Percentiles rank a stretch among this genome's conserved stretches.
phyloP scores from a whole-genome alignment of 164 flowering plant genomes.

The Aristolochia fimbriata region DNA sequence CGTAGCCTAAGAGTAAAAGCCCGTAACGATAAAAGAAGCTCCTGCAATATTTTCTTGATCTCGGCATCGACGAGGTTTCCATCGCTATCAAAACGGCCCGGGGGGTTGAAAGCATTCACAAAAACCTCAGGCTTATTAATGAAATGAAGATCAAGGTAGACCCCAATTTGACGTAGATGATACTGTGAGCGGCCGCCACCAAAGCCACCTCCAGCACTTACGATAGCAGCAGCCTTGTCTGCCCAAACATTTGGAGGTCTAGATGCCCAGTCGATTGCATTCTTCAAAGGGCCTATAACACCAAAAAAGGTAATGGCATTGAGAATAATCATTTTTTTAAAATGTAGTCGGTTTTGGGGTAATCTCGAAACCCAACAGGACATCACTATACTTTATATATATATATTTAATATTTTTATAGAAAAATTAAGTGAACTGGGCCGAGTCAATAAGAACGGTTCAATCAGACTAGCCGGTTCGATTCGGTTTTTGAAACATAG shows the following conservation, averaged over 20 bases:
- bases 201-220: conserved; percentile 55
- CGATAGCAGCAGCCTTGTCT: conserved; percentile 77
- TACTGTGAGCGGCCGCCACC: conserved; percentile 62
- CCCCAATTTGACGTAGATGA: conserved; percentile 85
- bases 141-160: conserved; percentile 76
- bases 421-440: too few relatives aligned
- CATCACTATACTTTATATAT: too few relatives aligned
- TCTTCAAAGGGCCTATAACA: conserved; percentile 48
- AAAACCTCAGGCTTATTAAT: conserved; percentile 72
- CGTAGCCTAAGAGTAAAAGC: conserved; percentile 48
- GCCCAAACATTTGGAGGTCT: conserved; percentile 84
- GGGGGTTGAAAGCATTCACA: conserved; percentile 46
- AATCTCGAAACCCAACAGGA: too few relatives aligned
- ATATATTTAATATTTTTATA: too few relatives aligned
- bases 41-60: conserved; percentile 31
- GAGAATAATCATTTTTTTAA: too few relatives aligned
- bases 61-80: conserved; percentile 53
- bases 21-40: conserved; percentile 43
- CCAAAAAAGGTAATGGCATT: neutral
- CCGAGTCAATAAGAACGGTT: too few relatives aligned
- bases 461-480: too few relatives aligned
- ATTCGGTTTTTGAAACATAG: too few relatives aligned
- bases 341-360: too few relatives aligned
- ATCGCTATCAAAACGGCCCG: conserved; percentile 53
- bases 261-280: conserved; percentile 94